Base-by-base conservation (phyloP, 148 eudicot genomes). In the Linanthus parryae region DNA sequence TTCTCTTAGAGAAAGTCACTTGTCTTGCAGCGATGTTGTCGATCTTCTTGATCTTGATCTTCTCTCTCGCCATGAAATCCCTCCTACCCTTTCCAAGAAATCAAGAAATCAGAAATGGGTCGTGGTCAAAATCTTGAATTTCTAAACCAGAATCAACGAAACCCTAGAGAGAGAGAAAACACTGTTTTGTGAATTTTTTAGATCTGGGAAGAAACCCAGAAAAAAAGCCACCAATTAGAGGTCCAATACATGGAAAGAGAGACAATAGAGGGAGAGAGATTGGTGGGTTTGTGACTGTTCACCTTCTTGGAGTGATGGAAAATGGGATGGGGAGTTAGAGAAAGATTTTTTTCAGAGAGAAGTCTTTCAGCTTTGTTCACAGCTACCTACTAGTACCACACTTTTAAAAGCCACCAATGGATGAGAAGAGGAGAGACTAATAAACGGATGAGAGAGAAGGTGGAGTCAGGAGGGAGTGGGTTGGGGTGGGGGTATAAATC, bases 1-100 rank as follows among this genome's bases (percentile, higher is more conserved):
- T 56, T 42, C 76, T 61, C 72, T 72, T 72, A 0, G 77, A 73
- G 23, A 73, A 73, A 14, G 77, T 73, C 43, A 73, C 77, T 67
- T 73, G 77, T 54, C 77, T 58, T 16, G 56, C 69, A 2, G 77
- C 67, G 5, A 71, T 41, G 59, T 73, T 67, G 35, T 73, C 77
- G 37, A 73, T 73, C 52, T 67, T 62, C 37, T 53, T 19, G 27
- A 73, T 73, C 38, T 51, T 67, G 33, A 67, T 54, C 58, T 54
- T 54, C 58, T 54, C 58, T 27, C 58, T 23, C 17, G 47, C 58
- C 58, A 54, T 54, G n/a, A n/a, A n/a, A n/a, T n/a, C n/a, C n/a
- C n/a, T n/a, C n/a, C n/a, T n/a, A n/a, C n/a, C n/a, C n/a, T n/a
- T 40, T 1, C 27, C 12, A 34, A 8, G 7, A 37, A 37, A 5